Conservation (phyloP, 176 grass and related monocot genomes). For the Lolium rigidum region DNA sequence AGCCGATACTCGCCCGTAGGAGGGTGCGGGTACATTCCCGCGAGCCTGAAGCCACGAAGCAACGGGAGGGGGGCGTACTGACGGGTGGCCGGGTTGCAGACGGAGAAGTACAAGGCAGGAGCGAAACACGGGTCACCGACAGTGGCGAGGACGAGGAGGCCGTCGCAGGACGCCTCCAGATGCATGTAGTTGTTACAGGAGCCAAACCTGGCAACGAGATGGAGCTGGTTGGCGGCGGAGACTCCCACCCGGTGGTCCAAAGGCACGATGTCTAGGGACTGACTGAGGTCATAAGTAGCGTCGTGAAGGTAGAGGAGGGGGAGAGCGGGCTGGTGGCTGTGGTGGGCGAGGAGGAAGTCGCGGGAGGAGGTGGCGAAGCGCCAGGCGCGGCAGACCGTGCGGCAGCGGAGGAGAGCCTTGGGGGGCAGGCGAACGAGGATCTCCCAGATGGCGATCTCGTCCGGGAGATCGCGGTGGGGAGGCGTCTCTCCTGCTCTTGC, state of each 20-base stretch:
- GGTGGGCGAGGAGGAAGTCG: neutral
- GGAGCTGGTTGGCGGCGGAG: neutral
- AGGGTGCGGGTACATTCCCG: neutral
- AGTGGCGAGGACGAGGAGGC: neutral
- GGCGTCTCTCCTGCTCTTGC: neutral
- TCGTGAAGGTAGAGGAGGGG: neutral
- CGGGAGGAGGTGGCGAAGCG: neutral
- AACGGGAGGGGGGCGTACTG: neutral
- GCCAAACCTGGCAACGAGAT: neutral
- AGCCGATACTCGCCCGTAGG: neutral
- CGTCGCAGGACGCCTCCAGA: neutral
- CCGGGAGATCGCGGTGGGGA: neutral
- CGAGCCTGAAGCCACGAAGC: neutral
- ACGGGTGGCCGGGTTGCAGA: neutral
- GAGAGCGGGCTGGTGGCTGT: neutral
- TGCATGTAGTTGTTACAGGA: neutral
- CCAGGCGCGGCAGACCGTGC: neutral
- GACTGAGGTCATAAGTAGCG: neutral
- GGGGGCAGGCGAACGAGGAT: neutral
- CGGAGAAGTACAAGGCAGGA: neutral
- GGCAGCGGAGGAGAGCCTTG: neutral
- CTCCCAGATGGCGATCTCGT: neutral
- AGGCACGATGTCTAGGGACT: neutral
- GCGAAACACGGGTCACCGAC: neutral
- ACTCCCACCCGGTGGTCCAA: neutral